Base-by-base conservation (phyloP, 495 filamentous ascomycete genomes). In the Chaetomium cochliodes region DNA sequence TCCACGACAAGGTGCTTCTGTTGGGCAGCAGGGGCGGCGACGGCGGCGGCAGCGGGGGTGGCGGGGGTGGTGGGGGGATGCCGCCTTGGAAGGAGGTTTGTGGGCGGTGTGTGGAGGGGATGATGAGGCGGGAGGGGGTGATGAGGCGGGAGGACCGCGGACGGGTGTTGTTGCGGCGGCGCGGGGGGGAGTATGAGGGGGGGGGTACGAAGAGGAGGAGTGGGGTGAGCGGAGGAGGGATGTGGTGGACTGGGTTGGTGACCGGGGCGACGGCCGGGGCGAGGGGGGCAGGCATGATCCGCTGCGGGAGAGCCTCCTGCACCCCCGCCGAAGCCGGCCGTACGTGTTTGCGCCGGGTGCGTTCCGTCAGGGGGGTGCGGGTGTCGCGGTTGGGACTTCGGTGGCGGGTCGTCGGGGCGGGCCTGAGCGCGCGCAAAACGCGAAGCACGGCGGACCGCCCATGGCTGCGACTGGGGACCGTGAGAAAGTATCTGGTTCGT, bases 81-180 rank as follows among this genome's bases (percentile, higher is more conserved):
- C 30, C 54, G 5, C 44, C 54, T 3, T 52, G 42, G 44, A 3
- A 33, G 3, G 62, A 64, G 3, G 25, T 58, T 2, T 67, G 65
- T 18, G 53, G 44, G 0, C 23, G 25, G 1, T 67, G 59, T 57
- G 22, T 28, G 20, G 42, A 15, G 0, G 41, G 0, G 8, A 23
- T 5, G 6, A 44, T 44, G 53, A 58, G 58, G 39, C 46, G 30
- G 20, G 33, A 30, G 6, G 23, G 46, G n/a, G 28, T 6, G 28
- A 2, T 30, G 28, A 30, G 28, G 28, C 28, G 28, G 6, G 28
- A 30, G 28, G n/a, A n/a, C n/a, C n/a, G n/a, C n/a, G n/a, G n/a
- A n/a, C n/a, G n/a, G n/a, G n/a, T n/a, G n/a, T n/a, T n/a, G n/a
- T n/a, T n/a, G n/a, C n/a, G n/a, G n/a, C n/a, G n/a, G n/a, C n/a